These are phyloP conservation scores for Brassica hybrid DNA, from an alignment of 441 rosid species.

Conservation along the genomic window DNA sequence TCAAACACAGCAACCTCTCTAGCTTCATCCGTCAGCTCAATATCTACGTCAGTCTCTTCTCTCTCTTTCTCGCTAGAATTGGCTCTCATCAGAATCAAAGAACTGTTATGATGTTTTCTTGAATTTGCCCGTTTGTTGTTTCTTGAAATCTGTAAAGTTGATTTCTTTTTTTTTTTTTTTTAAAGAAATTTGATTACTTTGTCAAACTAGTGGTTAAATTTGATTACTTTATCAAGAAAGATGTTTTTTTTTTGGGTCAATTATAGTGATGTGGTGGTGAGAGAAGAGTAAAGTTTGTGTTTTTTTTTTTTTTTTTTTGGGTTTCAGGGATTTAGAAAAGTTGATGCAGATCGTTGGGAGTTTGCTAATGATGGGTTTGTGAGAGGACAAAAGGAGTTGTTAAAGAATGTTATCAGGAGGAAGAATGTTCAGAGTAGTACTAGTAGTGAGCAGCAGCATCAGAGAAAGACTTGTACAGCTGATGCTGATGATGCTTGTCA, in stretches of 20 bases:
- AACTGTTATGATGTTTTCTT: neutral
- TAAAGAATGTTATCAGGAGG: conserved; percentile 69
- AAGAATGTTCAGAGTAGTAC: conserved; percentile 59
- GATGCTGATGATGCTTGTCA: conserved; percentile 37
- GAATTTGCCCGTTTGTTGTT: neutral
- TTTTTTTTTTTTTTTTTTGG: neutral
- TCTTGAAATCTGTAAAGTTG: conserved; percentile 11
- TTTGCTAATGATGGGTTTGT: conserved; percentile 86
- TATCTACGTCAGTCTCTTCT: conserved; percentile 67
- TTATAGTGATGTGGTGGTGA: conserved; percentile 6
- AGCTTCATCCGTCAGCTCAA: conserved; percentile 95
- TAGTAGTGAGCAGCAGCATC: conserved; percentile 48
- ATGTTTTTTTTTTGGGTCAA: neutral
- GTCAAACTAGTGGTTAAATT: neutral
- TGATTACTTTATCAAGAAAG: neutral
- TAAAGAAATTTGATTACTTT: conserved; percentile 6
- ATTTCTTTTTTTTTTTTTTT: neutral
- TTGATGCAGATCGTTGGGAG: conserved; percentile 87
- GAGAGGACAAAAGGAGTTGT: conserved; percentile 68
- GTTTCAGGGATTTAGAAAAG: conserved; percentile 87
- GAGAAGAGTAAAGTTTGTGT: conserved; percentile 14
- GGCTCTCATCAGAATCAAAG: no score
- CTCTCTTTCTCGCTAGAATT: neutral
- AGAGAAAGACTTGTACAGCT: conserved; percentile 42
- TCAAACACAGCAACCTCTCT: conserved; percentile 86